These are phyloP conservation scores for Harringtonia lauricola DNA, from an alignment of 2,329 filamentous ascomycete genomes.

Conservation along the genomic window DNA sequence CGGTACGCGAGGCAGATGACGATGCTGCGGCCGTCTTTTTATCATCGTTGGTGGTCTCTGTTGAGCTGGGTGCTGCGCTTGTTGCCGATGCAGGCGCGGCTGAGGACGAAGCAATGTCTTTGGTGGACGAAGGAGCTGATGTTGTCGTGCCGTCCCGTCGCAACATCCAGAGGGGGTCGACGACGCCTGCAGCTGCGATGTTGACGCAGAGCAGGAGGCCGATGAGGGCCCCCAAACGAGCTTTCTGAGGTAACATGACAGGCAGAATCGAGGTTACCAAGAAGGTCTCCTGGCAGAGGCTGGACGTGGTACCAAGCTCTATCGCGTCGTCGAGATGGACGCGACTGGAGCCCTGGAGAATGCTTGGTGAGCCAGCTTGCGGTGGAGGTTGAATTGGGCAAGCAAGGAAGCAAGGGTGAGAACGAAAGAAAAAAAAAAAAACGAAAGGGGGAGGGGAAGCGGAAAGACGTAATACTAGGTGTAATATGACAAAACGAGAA, in stretches of 20 bases:
- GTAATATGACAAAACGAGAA: not conserved
- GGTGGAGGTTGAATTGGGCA: not conserved
- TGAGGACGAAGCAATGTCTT: not conserved
- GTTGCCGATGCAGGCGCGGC: not conserved
- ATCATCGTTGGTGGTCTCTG: not conserved
- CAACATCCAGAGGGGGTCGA: constrained; percentile 7
- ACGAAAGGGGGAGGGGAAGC: not conserved
- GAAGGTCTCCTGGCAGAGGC: not conserved
- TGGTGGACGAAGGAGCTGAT: not conserved
- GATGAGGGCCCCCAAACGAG: constrained; percentile 7
- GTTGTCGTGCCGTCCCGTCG: constrained; percentile 5
- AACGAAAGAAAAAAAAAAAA: not conserved
- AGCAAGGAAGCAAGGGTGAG: not conserved
- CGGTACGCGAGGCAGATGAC: too few species aligned
- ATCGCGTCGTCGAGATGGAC: not conserved
- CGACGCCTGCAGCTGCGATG: constrained; percentile 8
- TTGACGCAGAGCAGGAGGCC: constrained; percentile 10
- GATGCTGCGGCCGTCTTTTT: not conserved
- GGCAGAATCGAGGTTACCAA: too few species aligned
- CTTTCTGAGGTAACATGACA: constrained; percentile 7
- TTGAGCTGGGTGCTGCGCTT: not conserved
- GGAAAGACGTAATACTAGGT: not conserved
- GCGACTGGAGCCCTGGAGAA: not conserved
- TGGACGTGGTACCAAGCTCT: not conserved
- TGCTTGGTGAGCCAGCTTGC: too few species aligned